These are phyloP conservation scores for Gautieria morchelliformis DNA, from an alignment of 768 basidiomycete genomes.

Conservation along the genomic window DNA sequence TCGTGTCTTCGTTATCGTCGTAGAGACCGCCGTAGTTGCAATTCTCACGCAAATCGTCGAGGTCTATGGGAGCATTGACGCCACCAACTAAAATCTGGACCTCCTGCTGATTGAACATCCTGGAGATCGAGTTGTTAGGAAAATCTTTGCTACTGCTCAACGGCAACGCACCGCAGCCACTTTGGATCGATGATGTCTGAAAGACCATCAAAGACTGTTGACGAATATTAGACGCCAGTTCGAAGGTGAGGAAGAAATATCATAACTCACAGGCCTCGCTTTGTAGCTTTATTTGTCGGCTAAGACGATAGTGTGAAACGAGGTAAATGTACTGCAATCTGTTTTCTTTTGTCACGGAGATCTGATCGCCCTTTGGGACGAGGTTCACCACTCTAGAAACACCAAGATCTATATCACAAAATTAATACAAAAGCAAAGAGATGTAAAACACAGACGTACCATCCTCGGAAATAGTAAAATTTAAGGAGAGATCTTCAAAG, in stretches of 20 bases:
- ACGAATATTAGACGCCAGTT: conserved; percentile 21
- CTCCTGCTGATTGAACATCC: conserved; percentile 98
- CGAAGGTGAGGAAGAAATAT: background rate
- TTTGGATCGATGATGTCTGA: conserved; percentile 87
- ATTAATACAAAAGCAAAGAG: background rate
- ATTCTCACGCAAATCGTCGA: conserved; percentile 69
- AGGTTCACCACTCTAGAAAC: conserved; percentile 67
- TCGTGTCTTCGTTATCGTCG: conserved; percentile 58
- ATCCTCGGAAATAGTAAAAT: conserved; percentile 81
- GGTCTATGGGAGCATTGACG: conserved; percentile 73
- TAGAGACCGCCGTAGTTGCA: conserved; percentile 80
- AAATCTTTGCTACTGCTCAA: background rate
- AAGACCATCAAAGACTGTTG: conserved; percentile 73
- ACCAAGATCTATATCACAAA: conserved; percentile 59
- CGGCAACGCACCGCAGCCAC: conserved; percentile 56
- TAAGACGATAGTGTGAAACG: conserved; percentile 81
- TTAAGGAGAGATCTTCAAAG: conserved; percentile 80
- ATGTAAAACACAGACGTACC: conserved; percentile 35
- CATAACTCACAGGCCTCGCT: conserved; percentile 43
- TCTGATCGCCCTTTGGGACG: conserved; percentile 70
- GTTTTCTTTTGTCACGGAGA: conserved; percentile 84
- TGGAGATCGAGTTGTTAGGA: conserved; percentile 18
- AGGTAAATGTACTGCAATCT: conserved; percentile 83
- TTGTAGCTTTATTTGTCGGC: conserved; percentile 78
- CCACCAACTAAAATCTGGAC: conserved; percentile 87